Evolutionary conservation across 2,329 filamentous ascomycete species (phyloP).

Genomic region (Pseudogymnoascus sp.): DNA sequence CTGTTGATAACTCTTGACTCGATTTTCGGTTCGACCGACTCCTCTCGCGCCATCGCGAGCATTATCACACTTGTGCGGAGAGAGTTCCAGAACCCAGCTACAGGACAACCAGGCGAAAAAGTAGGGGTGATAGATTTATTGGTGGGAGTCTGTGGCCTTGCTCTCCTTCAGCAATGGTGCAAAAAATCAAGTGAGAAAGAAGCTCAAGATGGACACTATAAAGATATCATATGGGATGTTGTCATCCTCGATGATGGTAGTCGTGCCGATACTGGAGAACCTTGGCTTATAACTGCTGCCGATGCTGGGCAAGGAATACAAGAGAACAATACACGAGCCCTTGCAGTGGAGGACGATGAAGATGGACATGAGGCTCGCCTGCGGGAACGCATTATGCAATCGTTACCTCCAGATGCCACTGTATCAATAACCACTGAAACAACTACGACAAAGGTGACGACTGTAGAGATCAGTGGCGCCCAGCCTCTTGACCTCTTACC

Average conservation of each 20-base stretch:
- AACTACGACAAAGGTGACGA: slow-evolving; percentile 55
- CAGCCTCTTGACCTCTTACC: slow-evolving; percentile 44
- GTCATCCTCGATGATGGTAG: slow-evolving; percentile 54
- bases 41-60: slow-evolving; percentile 58
- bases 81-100: slow-evolving; percentile 57
- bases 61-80: slow-evolving; percentile 57
- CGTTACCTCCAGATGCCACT: slow-evolving; percentile 48
- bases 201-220: slow-evolving; percentile 37
- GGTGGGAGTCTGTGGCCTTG: slow-evolving; percentile 52
- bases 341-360: slow-evolving; percentile 28
- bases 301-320: slow-evolving; percentile 25
- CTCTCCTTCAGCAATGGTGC: slow-evolving; percentile 53
- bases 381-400: slow-evolving; percentile 46
- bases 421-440: slow-evolving; percentile 54
- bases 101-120: slow-evolving; percentile 49
- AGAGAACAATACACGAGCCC: slow-evolving; percentile 32
- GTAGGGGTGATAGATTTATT: slow-evolving; percentile 56
- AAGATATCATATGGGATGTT: slow-evolving; percentile 59
- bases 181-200: slow-evolving; percentile 45
- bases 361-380: slow-evolving; percentile 41
- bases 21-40: slow-evolving; percentile 62
- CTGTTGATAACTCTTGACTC: slow-evolving; percentile 54
- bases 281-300: slow-evolving; percentile 25
- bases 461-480: slow-evolving; percentile 52
- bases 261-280: slow-evolving; percentile 45